Base-by-base conservation (phyloP, 2,329 filamentous ascomycete genomes). In the Fusarium torreyae region DNA sequence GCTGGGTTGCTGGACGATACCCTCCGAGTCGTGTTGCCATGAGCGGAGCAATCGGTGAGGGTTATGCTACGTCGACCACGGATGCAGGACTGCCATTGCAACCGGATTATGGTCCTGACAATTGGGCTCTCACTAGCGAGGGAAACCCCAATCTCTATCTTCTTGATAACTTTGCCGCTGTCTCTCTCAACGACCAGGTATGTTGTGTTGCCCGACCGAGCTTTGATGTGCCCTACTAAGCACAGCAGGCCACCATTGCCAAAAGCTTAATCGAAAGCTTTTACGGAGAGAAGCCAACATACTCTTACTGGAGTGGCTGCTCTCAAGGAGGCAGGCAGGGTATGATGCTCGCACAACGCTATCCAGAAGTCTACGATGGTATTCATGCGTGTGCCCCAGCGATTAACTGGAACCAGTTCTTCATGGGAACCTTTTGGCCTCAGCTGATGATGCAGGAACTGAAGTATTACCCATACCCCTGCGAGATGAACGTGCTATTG, bases 261-360 rank as follows among this genome's bases (percentile, higher is more conserved):
- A 42, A 42, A 42, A 7, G n/a, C 10, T 20, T 42, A 5, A 20
- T 42, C 11, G 7, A 18, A 18, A 20, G n/a, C 39, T 48, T 33
- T 15, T 48, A 48, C 17, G 44, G 44, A 20, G 11, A 20, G n/a
- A 4, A 6, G 13, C 44, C 44, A 13, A 31, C 5, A 2, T 54
- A 34, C 31, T 54, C 51, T 3, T 54, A 54, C 51, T 54, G 28
- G 28, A 43, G 31, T 13, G 40, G 51, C 24, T 54, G 51, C 31
- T 54, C 51, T 5, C 39, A 42, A 15, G 50, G 50, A 14, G 50
- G 50, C 3, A 28, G 50, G 14, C 50, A 53, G 20, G 50, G 50
- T 3, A 33, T 48, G 26, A 20, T 34, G 5, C 24, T 31, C 17
- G 44, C 44, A 8, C 44, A 48, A 24, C 22, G 26, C 7, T 48